Conservation (phyloP, 2,329 filamentous ascomycete genomes). For the Cylindrodendrum hubeiense region DNA sequence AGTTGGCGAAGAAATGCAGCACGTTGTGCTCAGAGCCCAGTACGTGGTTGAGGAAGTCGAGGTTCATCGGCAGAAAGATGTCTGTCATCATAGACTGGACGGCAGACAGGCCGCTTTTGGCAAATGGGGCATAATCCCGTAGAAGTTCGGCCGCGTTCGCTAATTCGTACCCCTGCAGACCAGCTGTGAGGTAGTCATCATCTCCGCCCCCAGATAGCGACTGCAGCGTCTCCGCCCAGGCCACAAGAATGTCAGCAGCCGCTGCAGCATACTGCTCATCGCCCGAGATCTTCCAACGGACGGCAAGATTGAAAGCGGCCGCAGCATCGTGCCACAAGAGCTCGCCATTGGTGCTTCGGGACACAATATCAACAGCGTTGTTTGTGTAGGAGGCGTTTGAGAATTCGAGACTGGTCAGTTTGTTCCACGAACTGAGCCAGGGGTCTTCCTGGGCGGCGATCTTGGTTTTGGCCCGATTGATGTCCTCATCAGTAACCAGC, state of each 20-base stretch:
- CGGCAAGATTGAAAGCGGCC: conserved; percentile 39
- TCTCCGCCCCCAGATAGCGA: conserved; percentile 47
- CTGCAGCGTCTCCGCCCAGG: conserved; percentile 52
- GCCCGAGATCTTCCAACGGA: conserved; percentile 56
- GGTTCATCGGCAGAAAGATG: conserved; percentile 22
- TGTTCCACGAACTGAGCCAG: too few species aligned
- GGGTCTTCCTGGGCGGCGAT: too few species aligned
- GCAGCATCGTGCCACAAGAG: conserved; percentile 28
- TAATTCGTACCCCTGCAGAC: conserved; percentile 60
- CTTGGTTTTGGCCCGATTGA: too few species aligned
- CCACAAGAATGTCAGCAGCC: conserved; percentile 52
- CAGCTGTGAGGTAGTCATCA: conserved; percentile 55
- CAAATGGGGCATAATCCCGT: conserved; percentile 42
- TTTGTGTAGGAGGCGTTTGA: too few species aligned
- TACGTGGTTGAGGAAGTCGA: conserved; percentile 22
- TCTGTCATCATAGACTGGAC: conserved; percentile 5
- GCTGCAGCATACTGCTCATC: conserved; percentile 52
- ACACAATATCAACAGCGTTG: conserved; percentile 7
- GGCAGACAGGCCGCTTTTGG: conserved; percentile 43
- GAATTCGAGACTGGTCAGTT: too few species aligned
- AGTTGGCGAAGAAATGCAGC: conserved; percentile 24
- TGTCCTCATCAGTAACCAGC: too few species aligned
- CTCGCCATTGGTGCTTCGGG: conserved; percentile 19
- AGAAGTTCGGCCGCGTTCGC: conserved; percentile 61
- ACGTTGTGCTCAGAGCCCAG: conserved; percentile 22